A percentile compares a stretch with the other conserved stretches of the same genome.
Evolutionary conservation across 371 early-diverging fungal genomes (phyloP).

Genomic region (Mortierella sp.): DNA sequence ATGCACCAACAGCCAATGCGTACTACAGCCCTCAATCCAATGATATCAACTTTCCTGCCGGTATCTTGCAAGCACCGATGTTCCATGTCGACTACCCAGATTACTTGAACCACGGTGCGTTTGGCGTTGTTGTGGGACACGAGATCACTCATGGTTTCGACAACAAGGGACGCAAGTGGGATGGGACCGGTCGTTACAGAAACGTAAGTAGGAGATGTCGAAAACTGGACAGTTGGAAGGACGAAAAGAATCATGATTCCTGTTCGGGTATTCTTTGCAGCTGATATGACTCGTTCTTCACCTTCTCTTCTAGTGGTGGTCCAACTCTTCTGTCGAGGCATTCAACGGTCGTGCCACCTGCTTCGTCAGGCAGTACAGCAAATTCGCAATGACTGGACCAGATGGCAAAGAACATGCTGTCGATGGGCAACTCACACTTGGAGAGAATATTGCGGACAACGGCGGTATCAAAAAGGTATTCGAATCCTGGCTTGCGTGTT

Average conservation of each 20-base stretch:
- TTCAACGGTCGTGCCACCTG: slow-evolving; percentile 65
- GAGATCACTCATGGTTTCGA: not conserved
- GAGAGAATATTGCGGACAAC: slow-evolving; percentile 82
- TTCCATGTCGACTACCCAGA: not conserved
- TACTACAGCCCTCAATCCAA: not conserved
- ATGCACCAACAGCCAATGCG: too few species aligned
- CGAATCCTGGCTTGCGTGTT: slow-evolving; percentile 56
- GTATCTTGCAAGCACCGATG: not conserved
- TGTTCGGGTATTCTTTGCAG: too few species aligned
- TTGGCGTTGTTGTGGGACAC: not conserved
- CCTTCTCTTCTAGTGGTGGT: slow-evolving; percentile 68
- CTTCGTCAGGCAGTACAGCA: slow-evolving; percentile 71
- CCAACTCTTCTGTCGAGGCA: slow-evolving; percentile 56
- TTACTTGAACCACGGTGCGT: not conserved
- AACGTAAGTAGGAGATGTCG: too few species aligned
- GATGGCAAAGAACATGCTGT: slow-evolving; percentile 50
- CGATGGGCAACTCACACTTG: slow-evolving; percentile 70
- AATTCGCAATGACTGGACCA: slow-evolving; percentile 12
- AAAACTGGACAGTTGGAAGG: too few species aligned
- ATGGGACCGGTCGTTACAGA: not conserved
- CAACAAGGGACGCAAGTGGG: not conserved
- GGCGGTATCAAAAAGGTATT: slow-evolving; percentile 69
- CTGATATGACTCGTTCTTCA: too few species aligned
- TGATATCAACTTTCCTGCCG: not conserved
- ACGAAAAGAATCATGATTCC: too few species aligned